phyloP scores from a whole-genome alignment of 768 basidiomycete species.

The Serendipita sp. region DNA sequence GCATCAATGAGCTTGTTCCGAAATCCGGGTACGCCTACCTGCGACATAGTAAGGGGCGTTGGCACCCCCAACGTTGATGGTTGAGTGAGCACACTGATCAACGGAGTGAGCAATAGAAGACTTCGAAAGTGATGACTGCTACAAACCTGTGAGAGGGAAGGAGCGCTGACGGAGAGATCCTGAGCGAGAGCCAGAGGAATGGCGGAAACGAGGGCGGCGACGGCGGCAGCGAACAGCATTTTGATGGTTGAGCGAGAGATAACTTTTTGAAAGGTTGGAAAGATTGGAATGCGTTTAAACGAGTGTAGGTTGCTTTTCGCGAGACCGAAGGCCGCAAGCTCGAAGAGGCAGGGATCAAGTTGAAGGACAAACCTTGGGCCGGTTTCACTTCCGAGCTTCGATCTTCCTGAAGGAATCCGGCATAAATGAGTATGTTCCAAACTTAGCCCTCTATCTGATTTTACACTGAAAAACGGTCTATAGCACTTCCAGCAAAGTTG shows the following conservation, averaged over 20 bases:
- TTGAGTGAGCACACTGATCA: neutral
- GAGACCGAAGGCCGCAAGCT: neutral
- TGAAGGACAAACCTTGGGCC: neutral
- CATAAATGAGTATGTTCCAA: neutral
- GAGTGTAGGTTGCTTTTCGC: neutral
- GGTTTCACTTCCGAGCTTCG: too few relatives aligned
- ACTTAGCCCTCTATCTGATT: neutral
- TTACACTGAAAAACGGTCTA: neutral
- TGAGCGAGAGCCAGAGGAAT: neutral
- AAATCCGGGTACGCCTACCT: neutral
- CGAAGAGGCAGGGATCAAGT: neutral
- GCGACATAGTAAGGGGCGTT: neutral
- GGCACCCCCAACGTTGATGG: neutral
- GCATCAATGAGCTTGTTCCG: neutral
- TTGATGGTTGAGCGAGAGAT: neutral
- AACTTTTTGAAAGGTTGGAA: neutral
- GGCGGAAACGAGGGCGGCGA: neutral
- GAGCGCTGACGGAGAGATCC: neutral
- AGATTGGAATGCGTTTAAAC: conserved; percentile 3
- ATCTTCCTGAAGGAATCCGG: too few relatives aligned
- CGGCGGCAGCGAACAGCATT: neutral
- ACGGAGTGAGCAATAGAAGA: neutral
- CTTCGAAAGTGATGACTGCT: neutral
- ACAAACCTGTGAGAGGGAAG: neutral
- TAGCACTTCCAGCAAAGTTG: neutral